Percentiles rank a stretch among this genome's conserved stretches.
Evolutionary conservation across 2,329 filamentous ascomycete species (phyloP).

Genomic region (Penicillium brasilianum): DNA sequence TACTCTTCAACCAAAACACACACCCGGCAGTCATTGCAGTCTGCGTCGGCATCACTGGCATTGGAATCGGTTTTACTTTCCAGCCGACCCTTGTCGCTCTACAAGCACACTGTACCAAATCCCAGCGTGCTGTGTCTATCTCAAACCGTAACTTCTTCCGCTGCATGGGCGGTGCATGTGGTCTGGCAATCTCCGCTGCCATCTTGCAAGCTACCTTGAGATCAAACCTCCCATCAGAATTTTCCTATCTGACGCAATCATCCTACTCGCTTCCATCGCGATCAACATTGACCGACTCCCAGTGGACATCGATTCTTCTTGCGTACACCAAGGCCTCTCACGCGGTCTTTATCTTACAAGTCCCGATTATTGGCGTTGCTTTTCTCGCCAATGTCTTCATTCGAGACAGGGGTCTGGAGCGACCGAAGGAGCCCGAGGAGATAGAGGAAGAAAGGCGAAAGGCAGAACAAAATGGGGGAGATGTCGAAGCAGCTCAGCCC

Average conservation of each 20-base stretch:
- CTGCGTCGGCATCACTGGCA: constrained; percentile 57
- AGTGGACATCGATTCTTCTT: constrained; percentile 50
- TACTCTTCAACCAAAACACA: constrained; percentile 55
- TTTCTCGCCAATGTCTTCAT: constrained; percentile 59
- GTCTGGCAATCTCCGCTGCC: constrained; percentile 63
- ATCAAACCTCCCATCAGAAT: constrained; percentile 46
- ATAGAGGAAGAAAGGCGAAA: constrained; percentile 37
- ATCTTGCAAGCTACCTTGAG: constrained; percentile 50
- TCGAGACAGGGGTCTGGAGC: constrained; percentile 55
- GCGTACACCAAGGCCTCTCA: constrained; percentile 61
- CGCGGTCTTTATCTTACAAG: constrained; percentile 62
- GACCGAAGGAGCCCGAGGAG: constrained; percentile 39
- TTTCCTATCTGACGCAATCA: constrained; percentile 46
- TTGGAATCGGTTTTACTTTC: constrained; percentile 60
- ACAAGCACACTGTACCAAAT: constrained; percentile 62
- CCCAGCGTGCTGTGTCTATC: constrained; percentile 66
- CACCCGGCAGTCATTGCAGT: constrained; percentile 56
- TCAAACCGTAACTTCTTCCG: constrained; percentile 68
- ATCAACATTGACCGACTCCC: constrained; percentile 35
- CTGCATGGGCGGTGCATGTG: constrained; percentile 62
- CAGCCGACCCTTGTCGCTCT: constrained; percentile 62
- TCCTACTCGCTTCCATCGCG: constrained; percentile 45
- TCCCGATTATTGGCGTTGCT: constrained; percentile 59
- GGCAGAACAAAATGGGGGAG: constrained; percentile 31
- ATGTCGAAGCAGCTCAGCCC: constrained; percentile 22